These are phyloP conservation scores for Triticum timopheevii DNA, from an alignment of 176 grass and related monocot genomes.

Conservation along the genomic window DNA sequence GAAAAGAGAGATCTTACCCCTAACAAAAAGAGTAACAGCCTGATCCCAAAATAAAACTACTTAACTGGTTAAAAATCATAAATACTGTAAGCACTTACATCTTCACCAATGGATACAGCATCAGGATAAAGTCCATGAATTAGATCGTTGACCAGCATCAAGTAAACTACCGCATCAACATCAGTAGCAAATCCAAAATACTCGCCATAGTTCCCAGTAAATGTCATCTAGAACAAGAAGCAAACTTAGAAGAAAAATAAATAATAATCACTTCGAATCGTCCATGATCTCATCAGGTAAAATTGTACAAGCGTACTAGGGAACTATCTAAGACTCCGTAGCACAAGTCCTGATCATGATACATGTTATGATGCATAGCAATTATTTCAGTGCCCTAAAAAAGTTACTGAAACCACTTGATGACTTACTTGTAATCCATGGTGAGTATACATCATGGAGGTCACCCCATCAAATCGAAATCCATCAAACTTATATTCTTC, in stretches of 20 bases:
- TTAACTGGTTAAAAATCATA: not conserved
- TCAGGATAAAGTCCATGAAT: conserved; percentile 88
- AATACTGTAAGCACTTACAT: conserved; percentile 57
- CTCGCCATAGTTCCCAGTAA: conserved; percentile 94
- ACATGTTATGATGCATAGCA: not conserved
- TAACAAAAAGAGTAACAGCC: not conserved
- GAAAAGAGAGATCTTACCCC: not conserved
- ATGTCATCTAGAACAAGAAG: conserved; percentile 54
- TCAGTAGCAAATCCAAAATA: conserved; percentile 97
- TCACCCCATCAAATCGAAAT: conserved; percentile 96
- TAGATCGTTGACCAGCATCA: conserved; percentile 97
- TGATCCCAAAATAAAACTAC: not conserved
- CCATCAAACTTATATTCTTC: conserved; percentile 98
- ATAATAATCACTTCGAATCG: not conserved
- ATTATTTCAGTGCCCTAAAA: conserved; percentile 1
- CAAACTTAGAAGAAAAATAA: conserved; percentile 15
- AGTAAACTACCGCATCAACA: conserved; percentile 89
- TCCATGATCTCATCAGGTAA: not conserved
- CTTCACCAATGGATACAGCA: conserved; percentile 85
- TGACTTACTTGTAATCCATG: conserved; percentile 82
- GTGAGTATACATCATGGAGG: conserved; percentile 99
- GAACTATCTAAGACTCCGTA: not conserved
- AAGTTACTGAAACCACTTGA: conserved; percentile 19
- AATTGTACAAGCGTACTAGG: not conserved
- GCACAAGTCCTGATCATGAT: not conserved